These are phyloP conservation scores for Aspergillus sp. DNA, from an alignment of 2,329 filamentous ascomycete species.

Conservation along the genomic window DNA sequence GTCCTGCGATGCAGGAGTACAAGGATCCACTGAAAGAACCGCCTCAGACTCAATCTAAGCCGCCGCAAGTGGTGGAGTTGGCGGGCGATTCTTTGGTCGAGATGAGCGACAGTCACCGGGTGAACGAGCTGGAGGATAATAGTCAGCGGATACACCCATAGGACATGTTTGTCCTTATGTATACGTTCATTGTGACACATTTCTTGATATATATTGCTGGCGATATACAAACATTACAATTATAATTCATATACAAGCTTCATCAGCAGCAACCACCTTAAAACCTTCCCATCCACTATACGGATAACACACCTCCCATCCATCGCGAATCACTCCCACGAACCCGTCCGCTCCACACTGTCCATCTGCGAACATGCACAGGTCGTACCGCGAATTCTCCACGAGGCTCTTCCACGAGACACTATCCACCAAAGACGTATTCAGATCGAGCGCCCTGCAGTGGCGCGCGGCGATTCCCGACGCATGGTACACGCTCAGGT, in stretches of 20 bases:
- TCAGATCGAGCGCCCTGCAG: constrained; percentile 10
- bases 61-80: not conserved
- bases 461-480: constrained; percentile 8
- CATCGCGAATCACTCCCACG: constrained; percentile 16
- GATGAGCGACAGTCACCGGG: constrained; percentile 1
- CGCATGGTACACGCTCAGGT: constrained; percentile 18
- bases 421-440: constrained; percentile 15
- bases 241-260: constrained; percentile 2
- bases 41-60: not conserved
- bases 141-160: not conserved
- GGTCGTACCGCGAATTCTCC: constrained; percentile 11
- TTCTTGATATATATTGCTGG: not conserved
- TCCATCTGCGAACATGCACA: constrained; percentile 24
- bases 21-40: not conserved
- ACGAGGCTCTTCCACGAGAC: constrained; percentile 26
- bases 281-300: constrained; percentile 21
- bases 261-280: constrained; percentile 15
- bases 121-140: not conserved
- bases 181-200: not conserved
- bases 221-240: not conserved
- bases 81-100: not conserved
- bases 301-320: constrained; percentile 25
- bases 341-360: constrained; percentile 1
- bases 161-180: not conserved
- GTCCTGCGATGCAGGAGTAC: not conserved